phyloP scores from a whole-genome alignment of 2,329 filamentous ascomycete genomes.

The Sclerotinia trifoliorum region DNA sequence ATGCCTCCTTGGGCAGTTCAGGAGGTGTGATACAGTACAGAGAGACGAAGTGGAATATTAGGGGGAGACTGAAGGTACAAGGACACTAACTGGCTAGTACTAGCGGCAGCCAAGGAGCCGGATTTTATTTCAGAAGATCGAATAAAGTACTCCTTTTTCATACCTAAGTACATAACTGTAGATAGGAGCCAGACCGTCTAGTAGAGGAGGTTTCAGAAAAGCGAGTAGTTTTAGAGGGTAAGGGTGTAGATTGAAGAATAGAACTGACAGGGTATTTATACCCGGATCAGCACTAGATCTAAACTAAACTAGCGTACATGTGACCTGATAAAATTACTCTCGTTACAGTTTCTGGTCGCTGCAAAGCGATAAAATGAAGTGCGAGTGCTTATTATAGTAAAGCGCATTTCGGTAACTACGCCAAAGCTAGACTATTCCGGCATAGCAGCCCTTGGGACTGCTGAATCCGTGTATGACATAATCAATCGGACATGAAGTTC shows the following conservation, averaged over 20 bases:
- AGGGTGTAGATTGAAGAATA: too few relatives aligned
- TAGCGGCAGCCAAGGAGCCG: constrained; percentile 22
- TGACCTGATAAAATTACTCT: too few relatives aligned
- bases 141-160: constrained; percentile 11
- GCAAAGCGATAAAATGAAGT: neutral
- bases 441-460: too few relatives aligned
- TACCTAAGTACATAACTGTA: constrained; percentile 4
- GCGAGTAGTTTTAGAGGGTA: too few relatives aligned
- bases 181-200: constrained; percentile 3
- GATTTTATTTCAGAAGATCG: neutral
- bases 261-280: too few relatives aligned
- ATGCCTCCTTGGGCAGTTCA: neutral
- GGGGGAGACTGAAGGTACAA: constrained; percentile 23
- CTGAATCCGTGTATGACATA: too few relatives aligned
- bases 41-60: constrained; percentile 10
- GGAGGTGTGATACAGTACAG: neutral
- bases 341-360: constrained; percentile 37
- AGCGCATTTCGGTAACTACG: too few relatives aligned
- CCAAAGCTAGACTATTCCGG: too few relatives aligned
- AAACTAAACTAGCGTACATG: too few relatives aligned
- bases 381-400: neutral
- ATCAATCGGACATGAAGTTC: too few relatives aligned
- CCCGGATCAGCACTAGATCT: too few relatives aligned
- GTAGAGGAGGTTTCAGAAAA: too few relatives aligned
- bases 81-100: constrained; percentile 21